Percentiles rank a stretch among this genome's conserved stretches.
Conservation (phyloP, 164 flowering plant genomes). For the Buxus sempervirens region DNA sequence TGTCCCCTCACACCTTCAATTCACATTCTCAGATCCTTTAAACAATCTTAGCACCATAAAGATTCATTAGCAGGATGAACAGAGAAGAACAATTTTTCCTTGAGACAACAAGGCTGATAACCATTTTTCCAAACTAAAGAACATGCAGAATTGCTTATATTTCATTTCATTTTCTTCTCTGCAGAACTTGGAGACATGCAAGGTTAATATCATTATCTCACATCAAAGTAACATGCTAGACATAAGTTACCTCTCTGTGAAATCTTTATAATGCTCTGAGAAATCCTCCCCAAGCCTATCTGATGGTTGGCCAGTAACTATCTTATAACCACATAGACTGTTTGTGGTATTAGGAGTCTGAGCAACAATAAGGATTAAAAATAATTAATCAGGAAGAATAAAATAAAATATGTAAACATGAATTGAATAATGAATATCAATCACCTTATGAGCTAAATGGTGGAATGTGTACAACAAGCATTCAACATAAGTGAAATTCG, state of each 20-base stretch:
- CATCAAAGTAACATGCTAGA: background rate
- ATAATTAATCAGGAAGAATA: slow-evolving; percentile 7
- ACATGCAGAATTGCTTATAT: no score
- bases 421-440: background rate
- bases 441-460: slow-evolving; percentile 86
- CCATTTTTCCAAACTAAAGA: no score
- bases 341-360: slow-evolving; percentile 98
- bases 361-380: slow-evolving; percentile 3
- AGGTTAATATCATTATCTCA: background rate
- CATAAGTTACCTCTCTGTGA: slow-evolving; percentile 70
- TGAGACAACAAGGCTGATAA: no score
- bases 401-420: background rate
- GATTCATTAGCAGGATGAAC: no score
- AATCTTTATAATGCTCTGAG: slow-evolving; percentile 75
- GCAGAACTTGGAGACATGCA: no score
- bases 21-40: no score
- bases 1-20: no score
- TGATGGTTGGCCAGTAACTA: slow-evolving; percentile 98
- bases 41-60: no score
- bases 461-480: slow-evolving; percentile 87
- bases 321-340: slow-evolving; percentile 92
- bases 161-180: no score
- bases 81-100: no score
- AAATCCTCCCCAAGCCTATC: slow-evolving; percentile 99
- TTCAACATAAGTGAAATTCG: slow-evolving; percentile 83